Conservation (phyloP, 345 rosid species). For the Murraya koenigii region DNA sequence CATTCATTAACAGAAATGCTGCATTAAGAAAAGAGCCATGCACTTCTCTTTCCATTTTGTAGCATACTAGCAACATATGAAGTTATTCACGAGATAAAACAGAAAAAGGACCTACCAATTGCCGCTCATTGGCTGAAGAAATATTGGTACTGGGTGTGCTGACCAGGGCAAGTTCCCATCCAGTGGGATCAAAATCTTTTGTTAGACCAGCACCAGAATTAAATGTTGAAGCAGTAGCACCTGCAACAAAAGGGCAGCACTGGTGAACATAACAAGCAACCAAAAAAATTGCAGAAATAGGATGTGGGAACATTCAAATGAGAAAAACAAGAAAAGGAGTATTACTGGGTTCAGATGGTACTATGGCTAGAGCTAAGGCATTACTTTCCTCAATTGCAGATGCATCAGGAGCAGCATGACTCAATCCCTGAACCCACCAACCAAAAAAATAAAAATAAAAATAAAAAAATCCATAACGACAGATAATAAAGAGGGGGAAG, state of each 20-base stretch:
- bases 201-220: slow-evolving; percentile 48
- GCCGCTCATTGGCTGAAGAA: slow-evolving; percentile 76
- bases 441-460: too few relatives aligned
- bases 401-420: slow-evolving; percentile 48
- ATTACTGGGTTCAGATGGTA: slow-evolving; percentile 62
- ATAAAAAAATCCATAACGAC: slow-evolving; percentile 6
- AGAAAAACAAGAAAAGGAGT: background rate
- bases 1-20: slow-evolving; percentile 6
- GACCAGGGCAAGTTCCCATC: slow-evolving; percentile 97
- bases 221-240: slow-evolving; percentile 48
- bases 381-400: slow-evolving; percentile 80
- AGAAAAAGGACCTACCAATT: slow-evolving; percentile 56
- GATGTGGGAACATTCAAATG: background rate
- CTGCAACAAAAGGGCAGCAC: slow-evolving; percentile 26
- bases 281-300: background rate
- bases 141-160: slow-evolving; percentile 68
- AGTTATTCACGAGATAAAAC: background rate
- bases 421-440: slow-evolving; percentile 60
- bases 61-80: background rate
- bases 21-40: background rate
- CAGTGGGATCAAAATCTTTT: slow-evolving; percentile 75
- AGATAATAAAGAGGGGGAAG: background rate
- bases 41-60: background rate
- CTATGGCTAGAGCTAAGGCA: slow-evolving; percentile 90
- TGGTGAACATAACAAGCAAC: slow-evolving; percentile 4